Base-by-base conservation (phyloP, 352 stramenopile genomes). In the Nothophytophthora sp. region DNA sequence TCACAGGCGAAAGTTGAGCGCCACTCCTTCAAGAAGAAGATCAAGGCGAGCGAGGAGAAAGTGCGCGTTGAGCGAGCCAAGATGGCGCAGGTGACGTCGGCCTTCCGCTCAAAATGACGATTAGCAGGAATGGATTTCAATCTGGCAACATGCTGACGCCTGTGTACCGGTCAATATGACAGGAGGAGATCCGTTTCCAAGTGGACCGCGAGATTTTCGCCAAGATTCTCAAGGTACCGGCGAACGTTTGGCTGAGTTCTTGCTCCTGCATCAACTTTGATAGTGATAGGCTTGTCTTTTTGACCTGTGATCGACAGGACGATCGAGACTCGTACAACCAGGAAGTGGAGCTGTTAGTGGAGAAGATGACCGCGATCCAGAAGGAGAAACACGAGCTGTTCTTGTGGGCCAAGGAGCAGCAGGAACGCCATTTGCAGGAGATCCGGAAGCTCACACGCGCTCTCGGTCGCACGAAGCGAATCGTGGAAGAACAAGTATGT, bases 201-300 rank as follows among this genome's bases (percentile, higher is more conserved):
- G 76, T 91, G 5, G 83, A 93, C 41, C 79, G 82, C 22, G 83
- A 91, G 55, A 91, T 93, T 43, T 93, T 93, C 38, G 82, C 83
- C 41, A 90, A 88, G 53, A 91, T 91, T 42, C 63, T 91, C 15
- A 77, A 93, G 71, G 81, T 87, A 29, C n/a, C n/a, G n/a, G n/a
- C n/a, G n/a, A n/a, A n/a, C n/a, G n/a, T n/a, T n/a, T n/a, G n/a
- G n/a, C n/a, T n/a, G n/a, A n/a, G n/a, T n/a, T n/a, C n/a, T n/a
- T n/a, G n/a, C n/a, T n/a, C n/a, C n/a, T n/a, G n/a, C n/a, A n/a
- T n/a, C n/a, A n/a, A n/a, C n/a, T n/a, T n/a, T n/a, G n/a, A 25
- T 1, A 43, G 8, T 16, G 33, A 23, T 35, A 4, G 35, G 16
- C 2, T 28, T 36, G 7, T 28, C n/a, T 9, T 11, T 22, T 3